phyloP scores from a whole-genome alignment of 2,329 filamentous ascomycete genomes.

The Claviceps capensis region DNA sequence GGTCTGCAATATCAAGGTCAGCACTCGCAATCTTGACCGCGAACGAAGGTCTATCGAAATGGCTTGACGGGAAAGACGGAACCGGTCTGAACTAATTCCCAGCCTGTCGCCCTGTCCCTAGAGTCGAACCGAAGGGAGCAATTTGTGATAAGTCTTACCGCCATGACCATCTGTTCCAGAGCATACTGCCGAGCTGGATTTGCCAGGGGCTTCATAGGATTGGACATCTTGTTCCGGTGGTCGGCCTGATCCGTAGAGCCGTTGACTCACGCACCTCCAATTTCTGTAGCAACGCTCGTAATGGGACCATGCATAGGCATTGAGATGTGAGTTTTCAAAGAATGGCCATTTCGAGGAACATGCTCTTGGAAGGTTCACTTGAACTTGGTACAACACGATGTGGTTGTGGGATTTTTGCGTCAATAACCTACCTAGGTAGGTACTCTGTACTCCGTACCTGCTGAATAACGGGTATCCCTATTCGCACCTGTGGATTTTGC shows the following conservation, averaged over 20 bases:
- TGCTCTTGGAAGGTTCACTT: too few relatives aligned
- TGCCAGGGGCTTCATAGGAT: neutral
- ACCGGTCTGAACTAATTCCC: neutral
- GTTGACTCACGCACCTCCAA: too few relatives aligned
- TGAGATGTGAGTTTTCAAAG: too few relatives aligned
- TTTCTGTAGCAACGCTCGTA: too few relatives aligned
- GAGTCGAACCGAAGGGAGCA: neutral
- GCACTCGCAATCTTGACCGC: neutral
- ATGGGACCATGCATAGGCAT: too few relatives aligned
- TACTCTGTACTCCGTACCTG: too few relatives aligned
- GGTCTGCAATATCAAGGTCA: conserved; percentile 35
- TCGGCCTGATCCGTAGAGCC: neutral
- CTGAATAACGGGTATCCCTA: too few relatives aligned
- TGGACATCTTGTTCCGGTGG: neutral
- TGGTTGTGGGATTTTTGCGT: too few relatives aligned
- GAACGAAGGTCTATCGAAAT: neutral
- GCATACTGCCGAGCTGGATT: conserved; percentile 14
- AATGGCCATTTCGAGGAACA: too few relatives aligned
- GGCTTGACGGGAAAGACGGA: neutral
- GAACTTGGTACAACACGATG: too few relatives aligned
- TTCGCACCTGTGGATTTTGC: too few relatives aligned
- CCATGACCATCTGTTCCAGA: conserved; percentile 41
- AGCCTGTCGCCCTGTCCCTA: neutral
- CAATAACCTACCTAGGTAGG: too few relatives aligned
- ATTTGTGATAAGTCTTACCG: conserved; percentile 24